Percentiles rank a stretch among this genome's conserved stretches.
Conservation (phyloP, 306 rosid species). For the Dryas alaskensis region DNA sequence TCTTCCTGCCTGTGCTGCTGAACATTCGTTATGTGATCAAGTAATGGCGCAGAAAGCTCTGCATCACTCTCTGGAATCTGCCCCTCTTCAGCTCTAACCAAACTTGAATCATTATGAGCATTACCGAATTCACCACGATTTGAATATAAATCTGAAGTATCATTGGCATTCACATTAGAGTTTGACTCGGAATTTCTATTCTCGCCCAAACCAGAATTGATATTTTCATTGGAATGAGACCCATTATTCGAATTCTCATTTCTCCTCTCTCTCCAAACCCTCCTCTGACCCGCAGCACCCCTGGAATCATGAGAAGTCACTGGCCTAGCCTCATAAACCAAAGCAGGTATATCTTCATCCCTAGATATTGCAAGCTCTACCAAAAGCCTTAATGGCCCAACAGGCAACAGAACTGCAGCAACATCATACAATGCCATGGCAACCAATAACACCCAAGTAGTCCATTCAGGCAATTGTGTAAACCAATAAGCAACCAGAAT, state of each 20-base stretch:
- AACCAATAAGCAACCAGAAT: slow-evolving; percentile 90
- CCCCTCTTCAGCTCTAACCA: slow-evolving; percentile 58
- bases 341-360: slow-evolving; percentile 90
- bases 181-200: slow-evolving; percentile 22
- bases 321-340: slow-evolving; percentile 96
- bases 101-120: slow-evolving; percentile 16
- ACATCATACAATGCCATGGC: slow-evolving; percentile 91
- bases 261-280: slow-evolving; percentile 82
- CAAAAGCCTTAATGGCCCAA: slow-evolving; percentile 80
- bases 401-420: slow-evolving; percentile 83
- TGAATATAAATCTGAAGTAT: slow-evolving; percentile 22
- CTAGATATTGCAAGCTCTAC: slow-evolving; percentile 91
- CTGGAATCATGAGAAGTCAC: slow-evolving; percentile 42
- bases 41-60: slow-evolving; percentile 60
- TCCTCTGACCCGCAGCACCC: slow-evolving; percentile 42
- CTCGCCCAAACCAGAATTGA: slow-evolving; percentile 31
- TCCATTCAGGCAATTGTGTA: slow-evolving; percentile 96
- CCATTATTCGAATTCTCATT: slow-evolving; percentile 28
- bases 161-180: slow-evolving; percentile 19
- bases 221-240: slow-evolving; percentile 19
- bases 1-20: slow-evolving; percentile 34
- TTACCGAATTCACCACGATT: slow-evolving; percentile 16
- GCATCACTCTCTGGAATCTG: slow-evolving; percentile 32
- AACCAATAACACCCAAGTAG: slow-evolving; percentile 85
- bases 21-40: slow-evolving; percentile 39